Evolutionary conservation across 2,329 filamentous ascomycete species (phyloP), one percentile per base, ranked within the genome.

Genomic region (Magnaporthiopsis poae): DNA sequence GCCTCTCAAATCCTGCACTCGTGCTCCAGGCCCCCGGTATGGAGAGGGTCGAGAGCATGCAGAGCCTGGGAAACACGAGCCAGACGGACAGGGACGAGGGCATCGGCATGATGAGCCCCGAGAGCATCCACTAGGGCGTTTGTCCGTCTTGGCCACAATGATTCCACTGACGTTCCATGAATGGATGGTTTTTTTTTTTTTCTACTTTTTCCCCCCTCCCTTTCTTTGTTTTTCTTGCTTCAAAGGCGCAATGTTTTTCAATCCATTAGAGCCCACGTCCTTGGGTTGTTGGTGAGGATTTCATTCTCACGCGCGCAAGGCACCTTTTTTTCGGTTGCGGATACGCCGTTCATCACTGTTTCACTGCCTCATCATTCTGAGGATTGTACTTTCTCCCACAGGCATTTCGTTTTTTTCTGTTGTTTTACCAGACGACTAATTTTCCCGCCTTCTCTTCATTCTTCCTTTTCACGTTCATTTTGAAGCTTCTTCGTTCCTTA

Each of bases 81-180:
- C 86, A 87, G 74, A 88, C 85, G 66, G 88, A 88, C 71, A 88
- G 90, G 73, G 88, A 88, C 67, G 86, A 86, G 65, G 84, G 82
- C 25, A 86, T 87, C 39, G 89, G 89, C 27, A 92, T 94, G 86
- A 92, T 94, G 82, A 95, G 90, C 74, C 91, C 91, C 4, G 88
- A 94, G 78, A 92, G 90, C 75, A 86, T 91, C 70, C 83, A 66
- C 61, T 29, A 64, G 39, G 29, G 29, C 13, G 46, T 39, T 21
- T 31, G 31, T 31, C 46, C 0, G 21, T 21, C 7, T 25, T 5
- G 39, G 46, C n/a, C 21, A 56, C 13, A 56, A 25, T 56, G 18
- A 9, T 25, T 21, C n/a, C 46, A 5, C 21, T 11, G 46, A 13
- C 46, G n/a, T 56, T 25, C 46, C 18, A 25, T 56, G 46, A 56